Percentiles rank a stretch among this genome's conserved stretches.
Conservation (phyloP, 2,329 filamentous ascomycete genomes). For the Sarocladiaceae sp. region DNA sequence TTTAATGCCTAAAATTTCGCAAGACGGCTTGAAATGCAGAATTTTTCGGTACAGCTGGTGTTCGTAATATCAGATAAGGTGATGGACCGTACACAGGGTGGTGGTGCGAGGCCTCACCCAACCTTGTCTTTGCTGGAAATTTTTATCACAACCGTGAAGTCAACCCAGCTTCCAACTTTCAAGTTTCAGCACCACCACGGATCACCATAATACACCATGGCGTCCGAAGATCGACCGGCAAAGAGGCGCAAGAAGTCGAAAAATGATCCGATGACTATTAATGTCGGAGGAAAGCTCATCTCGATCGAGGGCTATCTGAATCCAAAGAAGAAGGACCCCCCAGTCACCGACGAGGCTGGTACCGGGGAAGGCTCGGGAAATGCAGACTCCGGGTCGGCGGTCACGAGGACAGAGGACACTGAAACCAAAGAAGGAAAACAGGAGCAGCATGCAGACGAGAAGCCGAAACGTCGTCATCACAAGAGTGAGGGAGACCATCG, state of each 20-base stretch:
- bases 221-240: conserved; percentile 20
- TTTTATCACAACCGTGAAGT: too few species aligned
- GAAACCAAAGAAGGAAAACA: neutral
- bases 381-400: conserved; percentile 11
- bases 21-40: too few species aligned
- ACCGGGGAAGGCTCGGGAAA: conserved; percentile 1
- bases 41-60: too few species aligned
- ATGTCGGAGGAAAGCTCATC: conserved; percentile 41
- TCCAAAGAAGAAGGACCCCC: conserved; percentile 15
- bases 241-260: conserved; percentile 32
- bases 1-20: too few species aligned
- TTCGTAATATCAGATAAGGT: too few species aligned
- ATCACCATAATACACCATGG: conserved; percentile 17
- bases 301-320: conserved; percentile 44
- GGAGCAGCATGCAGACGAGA: conserved; percentile 2
- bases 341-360: neutral
- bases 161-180: too few species aligned
- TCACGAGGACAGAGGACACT: neutral
- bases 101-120: neutral
- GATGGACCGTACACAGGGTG: too few species aligned
- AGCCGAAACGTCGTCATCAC: neutral
- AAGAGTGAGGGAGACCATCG: neutral
- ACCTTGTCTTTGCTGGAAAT: neutral
- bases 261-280: conserved; percentile 30
- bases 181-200: neutral